Evolutionary conservation across 345 rosid genomes (phyloP).

Genomic region (Carallia brachiata): DNA sequence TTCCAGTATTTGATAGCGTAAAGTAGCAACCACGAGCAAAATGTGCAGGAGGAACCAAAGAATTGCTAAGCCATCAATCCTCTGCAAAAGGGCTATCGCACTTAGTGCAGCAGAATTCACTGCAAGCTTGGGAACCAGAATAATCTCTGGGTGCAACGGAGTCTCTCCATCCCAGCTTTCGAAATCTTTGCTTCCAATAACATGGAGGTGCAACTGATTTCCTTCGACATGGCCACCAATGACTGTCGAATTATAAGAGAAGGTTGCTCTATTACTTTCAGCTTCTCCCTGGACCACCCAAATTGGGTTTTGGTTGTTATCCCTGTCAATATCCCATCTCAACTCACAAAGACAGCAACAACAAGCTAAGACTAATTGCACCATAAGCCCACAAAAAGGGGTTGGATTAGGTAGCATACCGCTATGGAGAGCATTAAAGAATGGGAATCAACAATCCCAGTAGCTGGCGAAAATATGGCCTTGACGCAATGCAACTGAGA

Average conservation of each 20-base stretch:
- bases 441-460: slow-evolving; percentile 84
- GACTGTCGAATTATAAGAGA: slow-evolving; percentile 72
- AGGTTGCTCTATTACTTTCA: slow-evolving; percentile 57
- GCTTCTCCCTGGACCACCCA: slow-evolving; percentile 81
- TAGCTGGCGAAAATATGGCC: slow-evolving; percentile 70
- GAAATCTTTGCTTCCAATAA: slow-evolving; percentile 46
- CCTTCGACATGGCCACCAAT: slow-evolving; percentile 61
- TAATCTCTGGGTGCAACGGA: slow-evolving; percentile 46
- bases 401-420: slow-evolving; percentile 38
- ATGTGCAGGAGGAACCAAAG: slow-evolving; percentile 48
- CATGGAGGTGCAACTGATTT: slow-evolving; percentile 48
- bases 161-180: slow-evolving; percentile 39
- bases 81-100: slow-evolving; percentile 64
- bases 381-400: background rate
- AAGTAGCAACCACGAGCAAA: slow-evolving; percentile 90
- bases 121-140: slow-evolving; percentile 59
- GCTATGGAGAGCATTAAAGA: slow-evolving; percentile 75
- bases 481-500: slow-evolving; percentile 72
- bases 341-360: slow-evolving; percentile 18
- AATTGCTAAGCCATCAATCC: slow-evolving; percentile 48
- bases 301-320: slow-evolving; percentile 15
- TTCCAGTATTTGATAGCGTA: slow-evolving; percentile 48
- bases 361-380: background rate
- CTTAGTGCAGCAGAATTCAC: slow-evolving; percentile 86
- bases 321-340: slow-evolving; percentile 45